Evolutionary conservation across 371 early-diverging fungal genomes (phyloP), one percentile per base, ranked within the genome.

Genomic region (Apophysomyces trapeziformis): DNA sequence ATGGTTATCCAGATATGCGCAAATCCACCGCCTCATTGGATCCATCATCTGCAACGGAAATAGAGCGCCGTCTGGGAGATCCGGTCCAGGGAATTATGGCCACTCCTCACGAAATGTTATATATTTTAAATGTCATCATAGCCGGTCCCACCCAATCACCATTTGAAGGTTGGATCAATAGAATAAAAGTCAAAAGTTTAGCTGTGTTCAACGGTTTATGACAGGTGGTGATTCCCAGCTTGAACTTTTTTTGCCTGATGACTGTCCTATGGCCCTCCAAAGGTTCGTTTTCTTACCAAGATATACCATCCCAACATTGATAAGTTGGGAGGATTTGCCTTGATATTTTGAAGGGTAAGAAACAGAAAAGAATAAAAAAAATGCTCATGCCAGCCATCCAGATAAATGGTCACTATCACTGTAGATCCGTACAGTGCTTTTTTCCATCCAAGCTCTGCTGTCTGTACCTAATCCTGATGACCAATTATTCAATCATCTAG

Each of bases 251-350:
- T 84, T 99, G 69, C 96, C 97, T 58, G 97, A 97, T 63, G 96
- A 96, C 39, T 99, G 98, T 74, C 99, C 99, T 35, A 95, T 96
- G 94, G 91, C 92, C 2, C 99, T 47, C 99, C 99, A 56, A 95
- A 95, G 77, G 95, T 98, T 54, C 93, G 95, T 38, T 99, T 99
- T 76, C 76, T 98, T 74, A 96, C 98, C 58, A 92, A 93, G 75
- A 97, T 99, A 74, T 98, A 98, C 83, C 99, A 99, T 81, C 99
- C 99, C 32, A 98, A 99, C 79, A 96, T 98, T 73, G 99, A 99
- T 81, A 94, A 94, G 76, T 88, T 95, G 46, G 99, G 7, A 91
- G 99, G 63, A 97, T 99, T 65, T 99, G 99, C 71, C 81, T 99
- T 63, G 99, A 99, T 77, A 97, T 99, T 73, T 82, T 99, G 64